Evolutionary conservation across 768 basidiomycete species (phyloP), one percentile per base, ranked within the genome.

Genomic region (Phanerochaete sordida): DNA sequence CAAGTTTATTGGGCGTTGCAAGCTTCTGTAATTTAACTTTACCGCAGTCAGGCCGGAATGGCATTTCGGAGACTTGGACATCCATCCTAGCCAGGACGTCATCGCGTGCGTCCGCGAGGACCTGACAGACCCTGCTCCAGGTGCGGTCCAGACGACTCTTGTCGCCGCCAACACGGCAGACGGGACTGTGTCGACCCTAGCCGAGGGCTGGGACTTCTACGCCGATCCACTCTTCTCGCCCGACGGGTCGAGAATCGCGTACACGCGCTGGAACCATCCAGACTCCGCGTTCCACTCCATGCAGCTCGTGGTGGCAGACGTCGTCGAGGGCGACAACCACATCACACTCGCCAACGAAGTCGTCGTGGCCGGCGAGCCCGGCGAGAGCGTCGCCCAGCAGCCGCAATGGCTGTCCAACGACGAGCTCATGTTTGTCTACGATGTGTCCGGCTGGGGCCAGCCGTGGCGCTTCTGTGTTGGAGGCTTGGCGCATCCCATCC

Each of bases 221-320:
- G 50, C 50, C 11, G 50, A 30, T 28, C 50, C 50, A 11, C 7
- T 21, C 4, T 28, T 51, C 30, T 30, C 28, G 4, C 50, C 50
- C 4, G 50, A 51, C 30, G 50, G 50, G 6, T 2, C 30, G 50
- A 30, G 28, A n/a, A 5, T 51, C 27, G 50, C 50, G 2, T 51
- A 30, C n/a, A 33, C 50, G 6, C 50, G 50, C 6, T 51, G 50
- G 50, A 51, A 51, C 30, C 50, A 51, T 21, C 50, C 50, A 5
- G 50, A 51, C 50, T 51, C 50, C 31, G 50, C 50, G 21, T 51
- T 30, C n/a, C 50, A 51, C 27, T 51, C 50, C 15, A 51, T 51
- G 50, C 50, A 51, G 30, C 50, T 51, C 30, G 50, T 51, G 19
- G 50, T 33, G 13, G 50, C 50, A 11, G 30, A 51, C 31, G 31